Percentiles rank a stretch among this genome's conserved stretches.
These are phyloP conservation scores for Bruguiera gymnorhiza DNA, from an alignment of 345 rosid species.

Conservation along the genomic window DNA sequence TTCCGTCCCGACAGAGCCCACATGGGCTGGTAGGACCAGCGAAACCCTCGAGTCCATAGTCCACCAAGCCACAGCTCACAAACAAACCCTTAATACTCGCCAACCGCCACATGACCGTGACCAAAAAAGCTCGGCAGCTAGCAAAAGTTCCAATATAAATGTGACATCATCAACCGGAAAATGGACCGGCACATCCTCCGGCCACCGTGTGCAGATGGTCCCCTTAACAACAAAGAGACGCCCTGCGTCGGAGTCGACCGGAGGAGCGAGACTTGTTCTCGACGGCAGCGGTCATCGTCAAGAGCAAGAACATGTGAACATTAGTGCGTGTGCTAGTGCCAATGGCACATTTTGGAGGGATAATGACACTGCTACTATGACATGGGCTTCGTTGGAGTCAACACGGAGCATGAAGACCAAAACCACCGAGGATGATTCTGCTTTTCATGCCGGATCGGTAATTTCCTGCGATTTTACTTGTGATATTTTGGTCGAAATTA, in stretches of 20 bases:
- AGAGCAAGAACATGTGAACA: constrained; percentile 12
- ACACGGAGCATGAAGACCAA: constrained; percentile 42
- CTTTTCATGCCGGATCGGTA: constrained; percentile 52
- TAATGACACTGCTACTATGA: constrained; percentile 33
- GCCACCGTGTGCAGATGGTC: neutral
- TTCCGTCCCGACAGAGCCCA: constrained; percentile 23
- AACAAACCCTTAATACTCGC: neutral
- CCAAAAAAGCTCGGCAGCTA: neutral
- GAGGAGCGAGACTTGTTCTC: neutral
- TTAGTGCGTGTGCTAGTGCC: constrained; percentile 29
- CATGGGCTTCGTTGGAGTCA: constrained; percentile 50
- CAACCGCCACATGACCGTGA: neutral
- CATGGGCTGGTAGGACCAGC: constrained; percentile 28
- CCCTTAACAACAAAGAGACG: constrained; percentile 26
- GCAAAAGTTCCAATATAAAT: neutral
- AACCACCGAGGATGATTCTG: constrained; percentile 42
- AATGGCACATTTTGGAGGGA: constrained; percentile 22
- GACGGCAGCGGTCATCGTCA: constrained; percentile 8
- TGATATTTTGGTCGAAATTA: neutral
- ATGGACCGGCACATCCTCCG: constrained; percentile 6
- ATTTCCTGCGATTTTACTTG: neutral
- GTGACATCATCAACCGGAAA: constrained; percentile 13
- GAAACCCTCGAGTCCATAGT: constrained; percentile 51
- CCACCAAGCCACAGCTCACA: constrained; percentile 37
- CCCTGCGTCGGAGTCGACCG: constrained; percentile 19